Conservation (phyloP, 2,329 filamentous ascomycete species). For the Curvularia sp. region DNA sequence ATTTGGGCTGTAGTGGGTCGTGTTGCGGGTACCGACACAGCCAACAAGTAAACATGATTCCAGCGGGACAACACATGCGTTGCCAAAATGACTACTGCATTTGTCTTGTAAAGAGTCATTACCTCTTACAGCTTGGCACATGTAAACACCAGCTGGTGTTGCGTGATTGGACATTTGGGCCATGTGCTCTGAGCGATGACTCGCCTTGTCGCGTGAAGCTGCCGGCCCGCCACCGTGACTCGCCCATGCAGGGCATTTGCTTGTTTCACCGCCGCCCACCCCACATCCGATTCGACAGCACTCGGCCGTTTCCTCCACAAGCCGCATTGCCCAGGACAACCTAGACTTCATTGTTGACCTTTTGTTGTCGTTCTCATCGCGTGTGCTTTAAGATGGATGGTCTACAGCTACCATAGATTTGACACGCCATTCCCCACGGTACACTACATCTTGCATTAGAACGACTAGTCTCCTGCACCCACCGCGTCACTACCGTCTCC, state of each 20-base stretch:
- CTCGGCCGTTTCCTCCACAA: constrained; percentile 3
- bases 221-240: constrained; percentile 20
- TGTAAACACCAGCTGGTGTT: constrained; percentile 17
- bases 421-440: not conserved
- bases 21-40: not conserved
- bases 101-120: constrained; percentile 10
- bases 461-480: not conserved
- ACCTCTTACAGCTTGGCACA: constrained; percentile 9
- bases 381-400: constrained; percentile 3
- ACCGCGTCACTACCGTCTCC: not conserved
- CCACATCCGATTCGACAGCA: constrained; percentile 24
- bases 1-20: not conserved
- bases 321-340: constrained; percentile 13
- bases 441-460: not conserved
- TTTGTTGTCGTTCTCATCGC: not conserved
- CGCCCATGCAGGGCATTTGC: constrained; percentile 19
- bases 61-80: not conserved
- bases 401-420: constrained; percentile 12
- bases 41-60: not conserved
- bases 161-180: constrained; percentile 16
- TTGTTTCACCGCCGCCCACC: constrained; percentile 26
- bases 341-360: constrained; percentile 1
- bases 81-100: constrained; percentile 2
- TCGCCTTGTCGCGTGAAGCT: constrained; percentile 25
- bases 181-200: constrained; percentile 5